Percentiles rank a stretch among this genome's conserved stretches.
phyloP scores from a whole-genome alignment of 179 eudicot genomes.

The Sideroxylon spinosum region DNA sequence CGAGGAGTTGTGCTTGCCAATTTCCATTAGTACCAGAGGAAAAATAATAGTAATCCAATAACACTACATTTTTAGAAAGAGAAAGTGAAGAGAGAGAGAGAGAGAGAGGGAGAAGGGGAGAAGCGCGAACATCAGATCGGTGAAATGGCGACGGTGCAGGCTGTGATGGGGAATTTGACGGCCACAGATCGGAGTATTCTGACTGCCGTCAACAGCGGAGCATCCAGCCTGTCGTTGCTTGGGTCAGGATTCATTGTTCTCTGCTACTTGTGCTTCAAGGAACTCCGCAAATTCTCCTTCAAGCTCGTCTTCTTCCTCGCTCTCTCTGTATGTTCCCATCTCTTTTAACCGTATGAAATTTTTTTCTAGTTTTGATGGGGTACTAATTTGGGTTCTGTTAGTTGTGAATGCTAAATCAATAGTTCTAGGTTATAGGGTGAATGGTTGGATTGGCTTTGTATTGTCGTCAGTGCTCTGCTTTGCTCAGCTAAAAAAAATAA shows the following conservation, averaged over 20 bases:
- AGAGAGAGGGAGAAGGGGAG: no score
- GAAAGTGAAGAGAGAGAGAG: no score
- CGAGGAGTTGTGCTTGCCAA: no score
- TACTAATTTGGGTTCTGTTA: not conserved
- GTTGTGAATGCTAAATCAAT: not conserved
- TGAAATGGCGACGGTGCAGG: constrained; percentile 16
- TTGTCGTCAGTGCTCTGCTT: not conserved
- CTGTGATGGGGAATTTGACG: constrained; percentile 50
- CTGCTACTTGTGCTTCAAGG: constrained; percentile 79
- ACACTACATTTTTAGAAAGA: no score
- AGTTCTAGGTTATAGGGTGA: not conserved
- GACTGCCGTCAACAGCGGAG: constrained; percentile 62
- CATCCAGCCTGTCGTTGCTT: constrained; percentile 66
- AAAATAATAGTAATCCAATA: no score
- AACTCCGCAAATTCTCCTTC: constrained; percentile 96
- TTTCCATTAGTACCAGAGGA: no score
- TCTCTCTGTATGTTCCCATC: constrained; percentile 51
- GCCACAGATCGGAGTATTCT: constrained; percentile 49
- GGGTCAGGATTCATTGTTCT: constrained; percentile 84
- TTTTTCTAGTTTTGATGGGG: not conserved
- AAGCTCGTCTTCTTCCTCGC: constrained; percentile 97
- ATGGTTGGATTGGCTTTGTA: constrained; percentile 1
- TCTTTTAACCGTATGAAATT: not conserved
- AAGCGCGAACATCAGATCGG: no score
- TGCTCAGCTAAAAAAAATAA: not conserved